Conservation (phyloP, 1,284 basidiomycete genomes). For the Trichosporon faecale region DNA sequence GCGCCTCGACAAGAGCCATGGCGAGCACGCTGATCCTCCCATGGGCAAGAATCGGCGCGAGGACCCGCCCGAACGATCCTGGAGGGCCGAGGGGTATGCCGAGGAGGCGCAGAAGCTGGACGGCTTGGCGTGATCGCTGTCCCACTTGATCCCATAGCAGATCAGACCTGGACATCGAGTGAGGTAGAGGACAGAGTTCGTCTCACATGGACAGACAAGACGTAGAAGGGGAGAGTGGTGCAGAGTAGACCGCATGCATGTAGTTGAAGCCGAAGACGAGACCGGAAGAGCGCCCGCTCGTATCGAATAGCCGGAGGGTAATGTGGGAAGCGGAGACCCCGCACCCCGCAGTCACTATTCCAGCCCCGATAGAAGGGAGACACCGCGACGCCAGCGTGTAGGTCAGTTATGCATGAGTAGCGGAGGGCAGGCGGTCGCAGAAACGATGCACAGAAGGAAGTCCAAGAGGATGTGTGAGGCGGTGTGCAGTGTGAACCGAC, state of each 20-base stretch:
- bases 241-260: too few relatives aligned
- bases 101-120: not conserved
- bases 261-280: too few relatives aligned
- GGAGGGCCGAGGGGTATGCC: slow-evolving; percentile 1
- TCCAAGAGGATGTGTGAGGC: not conserved
- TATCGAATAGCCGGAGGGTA: not conserved
- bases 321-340: not conserved
- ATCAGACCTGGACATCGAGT: too few relatives aligned
- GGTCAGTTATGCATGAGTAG: not conserved
- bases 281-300: too few relatives aligned
- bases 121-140: not conserved
- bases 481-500: not conserved
- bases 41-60: slow-evolving; percentile 5
- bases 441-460: not conserved
- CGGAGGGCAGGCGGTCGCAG: not conserved
- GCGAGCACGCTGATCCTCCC: slow-evolving; percentile 1
- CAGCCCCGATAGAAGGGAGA: too few relatives aligned
- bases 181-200: too few relatives aligned
- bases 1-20: slow-evolving; percentile 4
- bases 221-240: too few relatives aligned
- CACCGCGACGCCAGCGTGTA: too few relatives aligned
- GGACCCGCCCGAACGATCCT: not conserved
- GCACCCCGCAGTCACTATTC: not conserved
- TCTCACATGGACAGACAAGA: too few relatives aligned
- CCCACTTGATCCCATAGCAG: too few relatives aligned